Conservation (phyloP, 306 rosid genomes). For the Vigna hirtella region DNA sequence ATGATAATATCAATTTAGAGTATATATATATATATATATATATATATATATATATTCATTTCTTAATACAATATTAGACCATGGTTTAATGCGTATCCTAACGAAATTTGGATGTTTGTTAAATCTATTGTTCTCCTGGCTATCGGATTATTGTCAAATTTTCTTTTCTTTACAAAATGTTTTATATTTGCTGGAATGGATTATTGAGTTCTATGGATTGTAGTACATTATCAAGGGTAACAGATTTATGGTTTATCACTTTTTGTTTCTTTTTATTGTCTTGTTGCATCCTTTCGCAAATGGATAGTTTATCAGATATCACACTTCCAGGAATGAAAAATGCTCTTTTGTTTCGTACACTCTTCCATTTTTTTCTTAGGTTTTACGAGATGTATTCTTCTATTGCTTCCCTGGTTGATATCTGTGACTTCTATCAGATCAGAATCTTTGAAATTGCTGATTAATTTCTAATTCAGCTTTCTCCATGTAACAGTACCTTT, state of each 20-base stretch:
- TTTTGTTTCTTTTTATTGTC: not conserved
- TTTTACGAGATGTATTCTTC: not conserved
- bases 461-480: slow-evolving; percentile 11
- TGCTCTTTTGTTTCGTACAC: not conserved
- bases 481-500: slow-evolving; percentile 59
- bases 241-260: not conserved
- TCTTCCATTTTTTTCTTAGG: slow-evolving; percentile 7
- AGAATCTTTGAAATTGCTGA: slow-evolving; percentile 21
- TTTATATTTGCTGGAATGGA: not conserved
- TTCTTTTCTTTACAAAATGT: not conserved
- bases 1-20: too few species aligned
- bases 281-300: not conserved
- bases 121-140: too few species aligned
- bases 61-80: too few species aligned
- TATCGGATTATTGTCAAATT: not conserved
- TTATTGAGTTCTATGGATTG: not conserved
- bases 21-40: too few species aligned
- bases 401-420: not conserved
- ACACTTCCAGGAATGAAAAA: not conserved
- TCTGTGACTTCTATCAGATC: slow-evolving; percentile 21
- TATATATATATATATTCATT: too few species aligned
- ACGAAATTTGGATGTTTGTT: too few species aligned
- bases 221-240: not conserved
- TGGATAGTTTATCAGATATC: slow-evolving; percentile 12
- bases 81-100: too few species aligned